Conservation (phyloP, 176 grass and related monocot species). For the Oryza brachyantha region DNA sequence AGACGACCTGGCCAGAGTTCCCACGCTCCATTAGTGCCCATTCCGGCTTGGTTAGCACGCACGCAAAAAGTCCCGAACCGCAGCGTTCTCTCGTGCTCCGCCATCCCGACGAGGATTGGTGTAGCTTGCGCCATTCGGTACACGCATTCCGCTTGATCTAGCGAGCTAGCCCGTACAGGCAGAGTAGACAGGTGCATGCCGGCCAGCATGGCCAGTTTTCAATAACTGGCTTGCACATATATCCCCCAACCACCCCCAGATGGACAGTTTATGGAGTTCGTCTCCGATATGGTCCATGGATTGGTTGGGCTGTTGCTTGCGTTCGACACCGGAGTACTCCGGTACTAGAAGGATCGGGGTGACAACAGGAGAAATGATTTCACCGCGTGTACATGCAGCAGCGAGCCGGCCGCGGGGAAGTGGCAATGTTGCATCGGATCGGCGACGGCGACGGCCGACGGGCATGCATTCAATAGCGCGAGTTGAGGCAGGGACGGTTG, state of each 20-base stretch:
- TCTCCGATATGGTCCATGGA: neutral
- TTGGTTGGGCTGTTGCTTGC: neutral
- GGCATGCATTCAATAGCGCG: conserved; percentile 36
- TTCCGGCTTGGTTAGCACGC: neutral
- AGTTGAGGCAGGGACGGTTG: conserved; percentile 31
- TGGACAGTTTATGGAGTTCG: conserved; percentile 27
- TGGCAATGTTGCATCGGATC: conserved; percentile 1
- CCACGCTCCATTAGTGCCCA: conserved; percentile 29
- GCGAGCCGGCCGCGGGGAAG: too few species aligned
- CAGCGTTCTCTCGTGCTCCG: neutral
- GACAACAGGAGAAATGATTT: neutral
- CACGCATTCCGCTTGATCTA: neutral
- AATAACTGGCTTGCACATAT: conserved; percentile 2
- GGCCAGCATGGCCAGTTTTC: neutral
- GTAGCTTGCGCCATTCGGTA: neutral
- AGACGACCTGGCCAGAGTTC: conserved; percentile 21
- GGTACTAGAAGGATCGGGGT: neutral
- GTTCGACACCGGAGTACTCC: too few species aligned
- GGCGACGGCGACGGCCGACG: conserved; percentile 4
- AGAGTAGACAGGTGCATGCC: neutral
- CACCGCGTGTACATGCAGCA: neutral
- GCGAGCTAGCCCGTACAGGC: neutral
- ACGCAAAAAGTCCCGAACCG: neutral
- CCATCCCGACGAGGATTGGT: neutral
- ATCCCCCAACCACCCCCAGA: conserved; percentile 15